These are phyloP conservation scores for Penicillium waksmanii DNA, from an alignment of 495 filamentous ascomycete genomes.

Conservation along the genomic window DNA sequence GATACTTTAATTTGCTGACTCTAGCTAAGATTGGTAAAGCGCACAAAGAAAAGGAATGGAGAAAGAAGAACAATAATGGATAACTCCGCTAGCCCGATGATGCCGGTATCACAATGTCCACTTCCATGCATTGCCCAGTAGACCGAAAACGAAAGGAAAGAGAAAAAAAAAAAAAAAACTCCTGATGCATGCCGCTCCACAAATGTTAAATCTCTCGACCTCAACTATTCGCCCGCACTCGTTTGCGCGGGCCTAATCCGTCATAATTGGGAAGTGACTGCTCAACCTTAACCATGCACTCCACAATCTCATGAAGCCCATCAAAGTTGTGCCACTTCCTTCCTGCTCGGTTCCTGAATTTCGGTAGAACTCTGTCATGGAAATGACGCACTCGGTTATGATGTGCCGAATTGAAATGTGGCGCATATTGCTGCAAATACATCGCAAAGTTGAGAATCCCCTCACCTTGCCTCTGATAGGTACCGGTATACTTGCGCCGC, in stretches of 20 bases:
- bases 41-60: neutral
- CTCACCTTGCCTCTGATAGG: constrained; percentile 7
- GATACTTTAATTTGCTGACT: neutral
- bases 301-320: constrained; percentile 16
- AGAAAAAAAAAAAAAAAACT: neutral
- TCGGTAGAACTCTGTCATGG: constrained; percentile 12
- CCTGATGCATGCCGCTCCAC: no score
- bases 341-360: constrained; percentile 2
- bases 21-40: neutral
- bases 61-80: neutral
- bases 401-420: constrained; percentile 6
- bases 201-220: no score
- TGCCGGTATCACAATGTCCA: neutral
- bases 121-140: neutral
- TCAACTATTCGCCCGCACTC: neutral
- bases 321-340: constrained; percentile 14
- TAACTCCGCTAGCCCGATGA: neutral
- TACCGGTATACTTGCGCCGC: neutral
- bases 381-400: constrained; percentile 22
- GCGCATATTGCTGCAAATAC: constrained; percentile 16
- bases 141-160: neutral
- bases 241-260: neutral
- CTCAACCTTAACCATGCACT: constrained; percentile 10
- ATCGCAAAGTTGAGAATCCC: constrained; percentile 20
- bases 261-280: neutral